phyloP scores from a whole-genome alignment of 2,329 filamentous ascomycete species.

The Pyrenophora tritici-repentis region DNA sequence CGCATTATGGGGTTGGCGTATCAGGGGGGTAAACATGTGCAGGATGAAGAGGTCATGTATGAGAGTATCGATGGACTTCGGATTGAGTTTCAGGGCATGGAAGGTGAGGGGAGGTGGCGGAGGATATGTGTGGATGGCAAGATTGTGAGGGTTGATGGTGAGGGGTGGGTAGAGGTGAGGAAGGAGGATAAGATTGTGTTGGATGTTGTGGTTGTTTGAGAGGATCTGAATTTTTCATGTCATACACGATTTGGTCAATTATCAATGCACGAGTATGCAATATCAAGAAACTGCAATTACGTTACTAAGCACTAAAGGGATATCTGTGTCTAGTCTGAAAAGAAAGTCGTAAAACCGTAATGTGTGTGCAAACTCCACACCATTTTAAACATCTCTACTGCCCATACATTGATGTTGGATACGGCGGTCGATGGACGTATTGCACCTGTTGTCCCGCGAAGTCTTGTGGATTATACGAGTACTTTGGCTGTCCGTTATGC shows the following conservation, averaged over 20 bases:
- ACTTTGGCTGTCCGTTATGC: constrained; percentile 32
- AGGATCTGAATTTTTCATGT: no score
- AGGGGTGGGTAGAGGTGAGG: constrained; percentile 72
- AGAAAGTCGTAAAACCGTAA: not conserved
- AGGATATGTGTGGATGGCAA: constrained; percentile 91
- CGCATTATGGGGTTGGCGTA: constrained; percentile 72
- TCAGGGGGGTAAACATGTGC: constrained; percentile 61
- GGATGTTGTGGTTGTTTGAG: constrained; percentile 37
- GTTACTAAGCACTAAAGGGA: constrained; percentile 4
- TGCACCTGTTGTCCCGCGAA: constrained; percentile 29
- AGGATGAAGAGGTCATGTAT: constrained; percentile 66
- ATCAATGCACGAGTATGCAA: no score
- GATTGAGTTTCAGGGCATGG: constrained; percentile 63
- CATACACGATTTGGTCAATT: no score
- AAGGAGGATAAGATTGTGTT: constrained; percentile 52
- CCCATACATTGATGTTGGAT: constrained; percentile 7
- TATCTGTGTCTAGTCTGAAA: constrained; percentile 8
- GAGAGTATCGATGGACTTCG: constrained; percentile 69
- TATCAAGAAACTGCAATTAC: constrained; percentile 2
- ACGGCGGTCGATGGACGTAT: constrained; percentile 13
- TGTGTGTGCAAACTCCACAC: not conserved
- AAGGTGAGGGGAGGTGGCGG: constrained; percentile 75
- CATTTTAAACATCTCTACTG: not conserved
- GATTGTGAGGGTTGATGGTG: constrained; percentile 73
- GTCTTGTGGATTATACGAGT: constrained; percentile 45